Base-by-base conservation (phyloP, 176 grass and related monocot species). In the Oryza nivara region DNA sequence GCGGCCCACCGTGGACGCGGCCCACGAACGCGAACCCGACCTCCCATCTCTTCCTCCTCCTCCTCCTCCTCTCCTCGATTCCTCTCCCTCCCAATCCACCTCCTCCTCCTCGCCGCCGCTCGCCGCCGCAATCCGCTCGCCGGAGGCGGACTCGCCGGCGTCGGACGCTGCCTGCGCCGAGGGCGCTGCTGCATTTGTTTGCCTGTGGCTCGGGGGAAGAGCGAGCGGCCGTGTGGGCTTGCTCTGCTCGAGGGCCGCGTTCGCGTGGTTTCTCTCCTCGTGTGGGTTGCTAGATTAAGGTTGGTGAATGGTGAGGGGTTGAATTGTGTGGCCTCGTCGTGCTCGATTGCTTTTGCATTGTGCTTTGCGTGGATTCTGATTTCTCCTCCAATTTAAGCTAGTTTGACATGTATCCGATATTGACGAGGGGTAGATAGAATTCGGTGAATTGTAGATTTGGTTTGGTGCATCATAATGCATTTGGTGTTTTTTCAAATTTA, bases 11-110 rank as follows among this genome's bases (percentile, higher is more conserved):
- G 35, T 35, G 35, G 35, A 73, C 88, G 41, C 36, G 74, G 79
- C 82, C 28, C 79, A 90, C 74, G 76, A 11, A 34, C 5, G 0
- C 20, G 10, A 40, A 36, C 9, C 12, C 19, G 28, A 47, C 38
- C 78, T 51, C 87, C 87, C 76, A 79, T 73, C 74, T 65, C 86
- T 17, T 48, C 83, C 35, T 36, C 4, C 12, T 79, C 75, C 76
- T 48, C 83, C 35, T 36, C 35, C 12, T 79, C 75, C 76, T 76
- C 22, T 79, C 75, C 76, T 76, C 82, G 80, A 82, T 73, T 63
- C 79, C 38, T 77, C 47, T 49, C n/a, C 35, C 74, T 19, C 25
- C 80, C 0, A 47, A 72, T 72, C 80, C 68, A 38, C 78, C 26
- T 5, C 66, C 46, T 5, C 66, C 46, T 0, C 48, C 79, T 0